Percentiles rank a stretch among this genome's conserved stretches.
These are phyloP conservation scores for Tieghemiomyces parasiticus DNA, from an alignment of 192 early-diverging fungal genomes.

Conservation along the genomic window DNA sequence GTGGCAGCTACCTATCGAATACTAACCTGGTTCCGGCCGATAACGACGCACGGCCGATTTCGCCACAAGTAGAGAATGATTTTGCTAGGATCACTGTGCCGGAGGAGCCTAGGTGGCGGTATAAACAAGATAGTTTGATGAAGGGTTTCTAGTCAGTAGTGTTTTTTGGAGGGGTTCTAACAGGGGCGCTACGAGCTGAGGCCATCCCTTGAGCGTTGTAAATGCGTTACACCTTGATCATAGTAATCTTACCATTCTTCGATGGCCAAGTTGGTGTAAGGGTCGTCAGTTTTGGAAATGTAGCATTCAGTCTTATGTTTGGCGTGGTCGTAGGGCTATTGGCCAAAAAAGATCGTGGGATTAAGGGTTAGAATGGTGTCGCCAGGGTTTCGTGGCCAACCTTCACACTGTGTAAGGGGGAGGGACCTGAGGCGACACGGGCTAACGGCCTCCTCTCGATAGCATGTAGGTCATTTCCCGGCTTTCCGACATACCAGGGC, in stretches of 20 bases:
- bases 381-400: no score
- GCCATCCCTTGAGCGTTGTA: background rate
- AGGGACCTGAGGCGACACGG: no score
- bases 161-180: background rate
- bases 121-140: background rate
- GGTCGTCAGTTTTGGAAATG: conserved; percentile 51
- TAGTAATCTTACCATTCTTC: conserved; percentile 51
- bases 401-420: no score
- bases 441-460: no score
- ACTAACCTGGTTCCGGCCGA: conserved; percentile 85
- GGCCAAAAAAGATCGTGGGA: no score
- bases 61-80: conserved; percentile 78
- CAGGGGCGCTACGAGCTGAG: background rate
- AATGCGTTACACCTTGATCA: background rate
- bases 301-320: no score
- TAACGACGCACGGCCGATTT: conserved; percentile 73
- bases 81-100: conserved; percentile 41
- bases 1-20: background rate
- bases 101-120: conserved; percentile 47
- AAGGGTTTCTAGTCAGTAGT: background rate
- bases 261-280: conserved; percentile 69
- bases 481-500: no score
- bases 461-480: no score
- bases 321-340: no score
- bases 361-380: no score